phyloP scores from a whole-genome alignment of 164 flowering plant species.

The Liriodendron chinense region DNA sequence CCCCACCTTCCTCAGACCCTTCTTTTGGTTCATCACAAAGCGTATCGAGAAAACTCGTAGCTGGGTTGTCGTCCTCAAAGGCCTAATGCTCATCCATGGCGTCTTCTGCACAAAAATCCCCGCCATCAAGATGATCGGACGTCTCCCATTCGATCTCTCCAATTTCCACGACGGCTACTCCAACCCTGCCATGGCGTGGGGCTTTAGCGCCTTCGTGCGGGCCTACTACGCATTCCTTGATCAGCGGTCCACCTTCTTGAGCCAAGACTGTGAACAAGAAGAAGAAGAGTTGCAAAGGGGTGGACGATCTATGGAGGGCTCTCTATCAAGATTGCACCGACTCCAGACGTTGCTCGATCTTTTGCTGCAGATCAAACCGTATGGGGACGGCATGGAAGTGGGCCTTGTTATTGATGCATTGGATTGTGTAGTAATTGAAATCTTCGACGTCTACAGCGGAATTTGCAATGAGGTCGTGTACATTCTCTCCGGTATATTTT shows the following conservation, averaged over 20 bases:
- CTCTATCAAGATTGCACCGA: constrained; percentile 38
- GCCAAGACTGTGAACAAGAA: not conserved
- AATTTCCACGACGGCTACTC: constrained; percentile 46
- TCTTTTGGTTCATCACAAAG: constrained; percentile 38
- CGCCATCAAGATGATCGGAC: constrained; percentile 34
- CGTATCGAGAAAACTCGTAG: constrained; percentile 55
- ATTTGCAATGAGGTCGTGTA: constrained; percentile 58
- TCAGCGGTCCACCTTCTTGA: constrained; percentile 30
- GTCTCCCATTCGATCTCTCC: constrained; percentile 81
- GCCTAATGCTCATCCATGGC: constrained; percentile 76
- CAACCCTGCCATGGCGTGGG: constrained; percentile 25
- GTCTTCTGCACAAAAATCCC: constrained; percentile 49
- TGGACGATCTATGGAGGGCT: not conserved
- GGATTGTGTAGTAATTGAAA: constrained; percentile 66
- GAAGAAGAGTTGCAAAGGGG: not conserved
- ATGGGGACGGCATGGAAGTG: constrained; percentile 18
- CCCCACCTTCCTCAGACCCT: constrained; percentile 39
- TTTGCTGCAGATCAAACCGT: constrained; percentile 54
- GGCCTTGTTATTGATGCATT: constrained; percentile 60
- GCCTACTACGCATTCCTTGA: constrained; percentile 68
- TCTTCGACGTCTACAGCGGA: constrained; percentile 61
- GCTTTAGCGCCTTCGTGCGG: constrained; percentile 44
- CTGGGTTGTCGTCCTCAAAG: constrained; percentile 86
- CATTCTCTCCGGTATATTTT: constrained; percentile 37
- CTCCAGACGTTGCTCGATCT: constrained; percentile 57